Percentiles rank a stretch among this genome's conserved stretches.
Evolutionary conservation across 108 stramenopile species (phyloP).

Genomic region (Skeletonema marinoi): DNA sequence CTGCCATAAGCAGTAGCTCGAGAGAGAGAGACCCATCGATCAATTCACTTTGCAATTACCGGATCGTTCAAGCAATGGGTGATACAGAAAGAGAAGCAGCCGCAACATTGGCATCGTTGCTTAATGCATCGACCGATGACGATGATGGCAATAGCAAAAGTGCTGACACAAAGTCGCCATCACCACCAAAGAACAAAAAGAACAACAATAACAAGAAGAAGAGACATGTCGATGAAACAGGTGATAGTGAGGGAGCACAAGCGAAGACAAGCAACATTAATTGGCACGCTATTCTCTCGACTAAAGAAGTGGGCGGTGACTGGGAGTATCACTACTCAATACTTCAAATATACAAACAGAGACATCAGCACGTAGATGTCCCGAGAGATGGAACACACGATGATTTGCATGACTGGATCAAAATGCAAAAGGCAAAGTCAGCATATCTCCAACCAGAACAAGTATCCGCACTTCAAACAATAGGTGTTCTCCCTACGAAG

Average conservation of each 20-base stretch:
- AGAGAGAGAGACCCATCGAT: too few species aligned
- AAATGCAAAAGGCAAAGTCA: background rate
- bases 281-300: too few species aligned
- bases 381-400: background rate
- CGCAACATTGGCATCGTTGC: background rate
- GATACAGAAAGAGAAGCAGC: background rate
- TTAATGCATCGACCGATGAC: background rate
- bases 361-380: background rate
- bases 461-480: background rate
- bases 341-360: background rate
- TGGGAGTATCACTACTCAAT: background rate
- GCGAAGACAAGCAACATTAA: too few species aligned
- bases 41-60: too few species aligned
- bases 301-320: background rate
- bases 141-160: background rate
- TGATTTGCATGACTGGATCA: constrained; percentile 8
- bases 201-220: too few species aligned
- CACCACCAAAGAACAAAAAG: too few species aligned
- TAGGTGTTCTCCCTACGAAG: background rate
- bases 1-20: too few species aligned
- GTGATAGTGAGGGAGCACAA: too few species aligned
- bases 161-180: background rate
- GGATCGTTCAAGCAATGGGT: background rate
- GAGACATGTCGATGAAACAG: too few species aligned
- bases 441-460: background rate